Evolutionary conservation across 2,329 filamentous ascomycete genomes (phyloP).

Genomic region (Monosporascus sp.): DNA sequence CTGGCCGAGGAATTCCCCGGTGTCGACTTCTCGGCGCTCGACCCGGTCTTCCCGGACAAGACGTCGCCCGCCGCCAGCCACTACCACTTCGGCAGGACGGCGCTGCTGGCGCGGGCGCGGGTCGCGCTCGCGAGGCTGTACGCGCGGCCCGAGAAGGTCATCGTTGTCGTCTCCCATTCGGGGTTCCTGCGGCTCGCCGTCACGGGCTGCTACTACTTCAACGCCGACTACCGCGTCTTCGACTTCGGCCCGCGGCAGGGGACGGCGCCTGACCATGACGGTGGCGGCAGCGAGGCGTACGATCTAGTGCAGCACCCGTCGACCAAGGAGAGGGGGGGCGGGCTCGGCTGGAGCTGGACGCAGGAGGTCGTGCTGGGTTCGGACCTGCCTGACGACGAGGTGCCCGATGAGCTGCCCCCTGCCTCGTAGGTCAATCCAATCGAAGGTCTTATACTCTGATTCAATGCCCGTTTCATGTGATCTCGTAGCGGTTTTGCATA

Average conservation of each 20-base stretch:
- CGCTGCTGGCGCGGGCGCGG: constrained; percentile 52
- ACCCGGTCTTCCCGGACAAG: constrained; percentile 60
- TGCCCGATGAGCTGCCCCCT: constrained; percentile 8
- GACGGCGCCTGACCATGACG: constrained; percentile 5
- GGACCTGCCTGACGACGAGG: constrained; percentile 30
- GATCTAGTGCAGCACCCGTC: constrained; percentile 42
- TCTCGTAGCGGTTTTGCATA: no score
- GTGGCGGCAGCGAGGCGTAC: constrained; percentile 17
- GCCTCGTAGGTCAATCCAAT: background rate
- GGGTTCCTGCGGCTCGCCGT: constrained; percentile 57
- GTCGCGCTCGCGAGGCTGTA: constrained; percentile 44
- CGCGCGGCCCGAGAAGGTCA: constrained; percentile 51
- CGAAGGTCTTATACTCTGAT: background rate
- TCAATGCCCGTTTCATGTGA: no score
- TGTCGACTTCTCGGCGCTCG: constrained; percentile 52
- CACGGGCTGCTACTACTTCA: constrained; percentile 50
- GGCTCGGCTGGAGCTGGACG: constrained; percentile 43
- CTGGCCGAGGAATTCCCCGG: constrained; percentile 46
- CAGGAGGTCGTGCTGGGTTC: constrained; percentile 33
- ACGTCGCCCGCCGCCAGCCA: constrained; percentile 36
- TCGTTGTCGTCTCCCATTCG: constrained; percentile 62
- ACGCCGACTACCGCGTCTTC: constrained; percentile 61
- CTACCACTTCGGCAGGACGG: constrained; percentile 49
- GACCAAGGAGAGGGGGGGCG: constrained; percentile 42
- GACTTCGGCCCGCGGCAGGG: constrained; percentile 33